Evolutionary conservation across 345 rosid species (phyloP).

Genomic region (Heritiera littoralis): DNA sequence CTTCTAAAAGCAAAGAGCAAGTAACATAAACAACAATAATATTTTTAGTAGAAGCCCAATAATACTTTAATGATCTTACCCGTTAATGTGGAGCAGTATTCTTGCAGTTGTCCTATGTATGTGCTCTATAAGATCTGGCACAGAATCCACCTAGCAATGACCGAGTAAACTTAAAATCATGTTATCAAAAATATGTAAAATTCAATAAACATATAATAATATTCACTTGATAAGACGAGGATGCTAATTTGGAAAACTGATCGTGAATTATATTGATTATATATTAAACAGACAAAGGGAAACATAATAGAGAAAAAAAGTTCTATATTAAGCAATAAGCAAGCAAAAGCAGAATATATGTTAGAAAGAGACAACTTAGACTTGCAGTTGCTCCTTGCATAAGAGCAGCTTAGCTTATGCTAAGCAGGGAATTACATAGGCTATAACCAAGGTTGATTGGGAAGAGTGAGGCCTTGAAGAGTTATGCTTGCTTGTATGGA

Average conservation of each 20-base stretch:
- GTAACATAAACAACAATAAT: neutral
- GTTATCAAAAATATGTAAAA: neutral
- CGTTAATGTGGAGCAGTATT: conserved; percentile 81
- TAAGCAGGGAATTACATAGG: neutral
- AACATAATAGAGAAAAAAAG: neutral
- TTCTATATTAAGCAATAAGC: neutral
- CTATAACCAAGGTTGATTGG: neutral
- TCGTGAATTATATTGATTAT: neutral
- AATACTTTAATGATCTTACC: conserved; percentile 50
- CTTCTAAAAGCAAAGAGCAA: neutral
- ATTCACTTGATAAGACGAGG: neutral
- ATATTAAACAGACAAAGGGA: too few species aligned
- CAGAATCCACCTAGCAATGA: conserved; percentile 69
- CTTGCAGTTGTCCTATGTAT: conserved; percentile 92
- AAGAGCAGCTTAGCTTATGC: neutral
- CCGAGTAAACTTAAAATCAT: conserved; percentile 7
- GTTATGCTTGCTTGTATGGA: neutral
- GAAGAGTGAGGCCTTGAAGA: neutral
- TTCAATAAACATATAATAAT: neutral
- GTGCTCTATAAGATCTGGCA: conserved; percentile 73
- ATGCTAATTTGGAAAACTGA: neutral
- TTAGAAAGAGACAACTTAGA: neutral
- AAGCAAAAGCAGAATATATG: neutral
- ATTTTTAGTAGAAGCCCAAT: neutral
- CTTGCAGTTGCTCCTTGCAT: neutral